These are phyloP conservation scores for Apiospora saccharicola DNA, from an alignment of 2,329 filamentous ascomycete species.

Conservation along the genomic window DNA sequence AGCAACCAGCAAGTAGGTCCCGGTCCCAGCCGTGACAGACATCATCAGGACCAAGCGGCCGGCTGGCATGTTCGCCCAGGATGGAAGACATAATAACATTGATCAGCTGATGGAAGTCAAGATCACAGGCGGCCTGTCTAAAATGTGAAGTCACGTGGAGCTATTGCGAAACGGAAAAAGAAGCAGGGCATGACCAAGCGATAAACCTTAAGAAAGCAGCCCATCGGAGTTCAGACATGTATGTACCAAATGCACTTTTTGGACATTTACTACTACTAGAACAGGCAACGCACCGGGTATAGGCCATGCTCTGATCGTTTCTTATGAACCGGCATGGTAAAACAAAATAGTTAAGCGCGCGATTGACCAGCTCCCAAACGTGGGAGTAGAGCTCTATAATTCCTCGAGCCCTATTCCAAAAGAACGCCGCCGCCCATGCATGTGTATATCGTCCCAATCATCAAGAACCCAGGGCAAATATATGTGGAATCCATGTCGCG, in stretches of 20 bases:
- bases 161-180: no score
- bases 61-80: background rate
- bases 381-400: slow-evolving; percentile 37
- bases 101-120: no score
- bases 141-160: no score
- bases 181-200: background rate
- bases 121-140: no score
- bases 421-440: slow-evolving; percentile 45
- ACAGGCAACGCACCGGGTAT: slow-evolving; percentile 23
- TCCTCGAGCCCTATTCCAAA: slow-evolving; percentile 39
- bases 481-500: slow-evolving; percentile 28
- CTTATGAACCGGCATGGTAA: slow-evolving; percentile 9
- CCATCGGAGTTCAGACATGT: background rate
- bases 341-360: slow-evolving; percentile 26
- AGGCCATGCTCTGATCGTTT: slow-evolving; percentile 20
- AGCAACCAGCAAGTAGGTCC: background rate
- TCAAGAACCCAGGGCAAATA: slow-evolving; percentile 20
- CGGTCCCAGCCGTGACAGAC: background rate
- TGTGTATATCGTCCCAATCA: background rate
- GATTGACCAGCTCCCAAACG: slow-evolving; percentile 40
- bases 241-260: background rate
- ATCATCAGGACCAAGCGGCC: background rate
- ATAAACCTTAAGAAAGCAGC: background rate
- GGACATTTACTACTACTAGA: slow-evolving; percentile 16
- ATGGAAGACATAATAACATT: no score